Conservation (phyloP, 169 alveolate genomes). For the Plasmodium gonderi region DNA sequence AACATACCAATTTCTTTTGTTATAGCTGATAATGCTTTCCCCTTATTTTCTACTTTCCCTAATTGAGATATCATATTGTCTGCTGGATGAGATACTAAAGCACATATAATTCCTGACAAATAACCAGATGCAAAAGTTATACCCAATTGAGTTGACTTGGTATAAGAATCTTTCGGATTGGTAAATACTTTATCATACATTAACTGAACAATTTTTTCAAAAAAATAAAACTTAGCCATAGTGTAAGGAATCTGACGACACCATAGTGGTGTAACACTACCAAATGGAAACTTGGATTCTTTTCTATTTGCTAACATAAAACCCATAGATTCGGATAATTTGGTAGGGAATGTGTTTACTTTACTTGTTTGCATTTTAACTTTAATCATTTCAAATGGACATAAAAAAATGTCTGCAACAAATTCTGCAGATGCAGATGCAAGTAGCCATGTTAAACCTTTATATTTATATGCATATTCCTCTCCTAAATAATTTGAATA, state of each 20-base stretch:
- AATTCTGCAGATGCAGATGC: conserved; percentile 99
- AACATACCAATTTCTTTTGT: conserved; percentile 82
- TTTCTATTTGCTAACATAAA: conserved; percentile 83
- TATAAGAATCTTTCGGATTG: conserved; percentile 88
- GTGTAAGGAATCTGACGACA: conserved; percentile 97
- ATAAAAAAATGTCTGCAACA: conserved; percentile 97
- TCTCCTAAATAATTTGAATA: conserved; percentile 90
- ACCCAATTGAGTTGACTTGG: conserved; percentile 92
- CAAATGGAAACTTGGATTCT: conserved; percentile 92
- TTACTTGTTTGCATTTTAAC: conserved; percentile 94
- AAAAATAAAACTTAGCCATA: conserved; percentile 97
- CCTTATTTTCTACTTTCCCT: conserved; percentile 90
- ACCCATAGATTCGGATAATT: conserved; percentile 85
- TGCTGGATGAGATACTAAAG: conserved; percentile 98
- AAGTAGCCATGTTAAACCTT: conserved; percentile 94
- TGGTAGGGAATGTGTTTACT: conserved; percentile 89
- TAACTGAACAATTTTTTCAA: conserved; percentile 93
- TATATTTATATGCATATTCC: conserved; percentile 88
- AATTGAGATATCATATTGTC: conserved; percentile 96
- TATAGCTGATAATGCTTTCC: conserved; percentile 80
- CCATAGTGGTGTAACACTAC: conserved; percentile 94
- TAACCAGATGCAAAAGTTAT: conserved; percentile 96
- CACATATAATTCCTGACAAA: conserved; percentile 96
- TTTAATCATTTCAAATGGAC: conserved; percentile 98
- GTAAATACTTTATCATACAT: conserved; percentile 93